These are phyloP conservation scores for Penicillium vulpinum DNA, from an alignment of 2,329 filamentous ascomycete species.

Conservation along the genomic window DNA sequence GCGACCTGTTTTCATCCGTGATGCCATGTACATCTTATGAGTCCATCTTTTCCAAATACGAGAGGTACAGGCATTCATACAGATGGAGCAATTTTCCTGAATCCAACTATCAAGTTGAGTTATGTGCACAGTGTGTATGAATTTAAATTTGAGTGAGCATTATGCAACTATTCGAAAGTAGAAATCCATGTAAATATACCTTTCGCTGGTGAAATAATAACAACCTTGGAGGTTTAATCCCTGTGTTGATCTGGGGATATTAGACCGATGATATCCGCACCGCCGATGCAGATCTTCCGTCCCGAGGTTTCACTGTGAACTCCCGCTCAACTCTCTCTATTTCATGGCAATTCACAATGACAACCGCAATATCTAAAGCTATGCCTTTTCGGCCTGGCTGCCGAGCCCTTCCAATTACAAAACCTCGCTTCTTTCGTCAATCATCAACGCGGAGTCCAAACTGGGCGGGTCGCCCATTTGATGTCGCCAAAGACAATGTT, in stretches of 20 bases:
- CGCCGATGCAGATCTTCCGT: constrained; percentile 16
- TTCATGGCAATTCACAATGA: constrained; percentile 9
- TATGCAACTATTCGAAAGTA: neutral
- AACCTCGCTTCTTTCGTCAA: constrained; percentile 8
- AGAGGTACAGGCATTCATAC: constrained; percentile 1
- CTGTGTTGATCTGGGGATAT: neutral
- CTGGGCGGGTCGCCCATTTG: constrained; percentile 49
- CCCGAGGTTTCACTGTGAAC: constrained; percentile 7
- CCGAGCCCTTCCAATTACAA: neutral
- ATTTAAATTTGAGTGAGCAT: neutral
- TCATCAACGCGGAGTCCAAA: constrained; percentile 23
- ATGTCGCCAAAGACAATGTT: constrained; percentile 72
- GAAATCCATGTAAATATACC: neutral
- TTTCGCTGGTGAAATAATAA: neutral
- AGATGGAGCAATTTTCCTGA: neutral
- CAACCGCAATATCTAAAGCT: constrained; percentile 10
- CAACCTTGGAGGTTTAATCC: neutral
- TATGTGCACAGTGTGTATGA: neutral
- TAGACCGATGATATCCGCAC: constrained; percentile 21
- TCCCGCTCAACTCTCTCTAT: constrained; percentile 6
- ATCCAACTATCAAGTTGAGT: neutral
- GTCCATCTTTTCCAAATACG: neutral
- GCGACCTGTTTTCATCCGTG: constrained; percentile 12
- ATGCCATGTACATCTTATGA: constrained; percentile 15
- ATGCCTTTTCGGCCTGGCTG: constrained; percentile 4